Percentiles rank a stretch among this genome's conserved stretches.
These are phyloP conservation scores for Coemansia sp. DNA, from an alignment of 192 early-diverging fungal species.

Conservation along the genomic window DNA sequence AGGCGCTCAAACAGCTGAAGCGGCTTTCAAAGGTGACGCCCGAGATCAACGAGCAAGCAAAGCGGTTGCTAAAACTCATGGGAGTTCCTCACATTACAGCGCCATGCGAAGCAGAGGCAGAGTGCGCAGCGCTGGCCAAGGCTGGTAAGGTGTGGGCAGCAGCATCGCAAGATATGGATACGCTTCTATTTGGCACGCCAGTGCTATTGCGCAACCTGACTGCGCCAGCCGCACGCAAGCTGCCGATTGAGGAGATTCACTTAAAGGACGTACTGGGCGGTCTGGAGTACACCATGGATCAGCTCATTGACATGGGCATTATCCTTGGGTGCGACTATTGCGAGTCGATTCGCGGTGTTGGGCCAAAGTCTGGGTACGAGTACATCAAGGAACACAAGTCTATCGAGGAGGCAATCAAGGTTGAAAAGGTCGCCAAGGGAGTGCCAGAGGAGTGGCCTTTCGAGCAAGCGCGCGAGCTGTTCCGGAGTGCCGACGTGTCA, in stretches of 20 bases:
- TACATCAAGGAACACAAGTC: constrained; percentile 83
- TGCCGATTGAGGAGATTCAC: constrained; percentile 89
- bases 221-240: constrained; percentile 84
- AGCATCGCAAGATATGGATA: constrained; percentile 99
- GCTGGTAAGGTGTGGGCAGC: constrained; percentile 92
- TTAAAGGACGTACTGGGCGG: constrained; percentile 82
- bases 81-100: constrained; percentile 94
- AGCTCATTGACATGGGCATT: constrained; percentile 99
- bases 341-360: constrained; percentile 92
- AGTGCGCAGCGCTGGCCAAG: constrained; percentile 91
- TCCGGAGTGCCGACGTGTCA: constrained; percentile 76
- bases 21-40: constrained; percentile 90
- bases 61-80: constrained; percentile 84
- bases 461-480: constrained; percentile 86
- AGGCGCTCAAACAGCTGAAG: constrained; percentile 83
- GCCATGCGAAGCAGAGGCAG: constrained; percentile 97
- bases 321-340: constrained; percentile 98
- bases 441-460: constrained; percentile 91
- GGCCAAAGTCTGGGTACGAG: constrained; percentile 80
- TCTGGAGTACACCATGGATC: constrained; percentile 68
- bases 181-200: constrained; percentile 89
- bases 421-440: constrained; percentile 78
- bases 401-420: constrained; percentile 78
- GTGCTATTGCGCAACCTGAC: constrained; percentile 92
- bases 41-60: constrained; percentile 94